Base-by-base conservation (phyloP, 257 asterid species). In the Leonotis leonurus region DNA sequence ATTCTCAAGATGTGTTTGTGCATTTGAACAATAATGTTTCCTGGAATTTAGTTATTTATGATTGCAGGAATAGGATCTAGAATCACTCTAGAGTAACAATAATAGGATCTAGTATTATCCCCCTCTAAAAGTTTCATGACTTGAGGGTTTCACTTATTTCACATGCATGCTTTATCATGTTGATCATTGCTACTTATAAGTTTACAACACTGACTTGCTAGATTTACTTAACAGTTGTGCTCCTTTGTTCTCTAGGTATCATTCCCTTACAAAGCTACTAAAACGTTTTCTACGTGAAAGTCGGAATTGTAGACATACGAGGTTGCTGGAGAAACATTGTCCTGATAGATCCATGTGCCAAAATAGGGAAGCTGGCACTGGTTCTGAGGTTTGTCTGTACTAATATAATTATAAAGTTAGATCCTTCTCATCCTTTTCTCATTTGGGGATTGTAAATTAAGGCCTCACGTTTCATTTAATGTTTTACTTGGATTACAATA, bases 261-360 rank as follows among this genome's bases (percentile, higher is more conserved):
- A 89, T 64, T 75, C 80, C 46, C 65, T 86, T 20, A 68, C 68
- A 22, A 80, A 76, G 87, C 81, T 77, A 45, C 95, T 92, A 60
- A 85, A 80, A 81, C 48, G 27, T 67, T 82, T 92, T 59, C 79
- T 92, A 69, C 77, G 80, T 10, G 75, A 75, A 54, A 74, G 80
- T 76, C 80, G 43, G 44, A 74, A 61, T 24, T 89, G 93, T 78
- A 92, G 61, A 57, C 69, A 74, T 67, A 43, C 43, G 76, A 77
- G 82, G 81, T 77, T 89, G 70, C 72, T 89, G 83, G 86, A 92
- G 62, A 87, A 81, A 76, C 99, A 92, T 67, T 92, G 97, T 77
- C 56, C 84, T 32, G 20, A 48, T 43, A 66, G 77, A 54, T 71
- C 83, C 63, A 57, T 73, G n/a, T 61, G 60, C 63, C 71, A 80